Percentiles rank a stretch among this genome's conserved stretches.
phyloP scores from a whole-genome alignment of 2,329 filamentous ascomycete genomes.

The Teratosphaeria destructans region DNA sequence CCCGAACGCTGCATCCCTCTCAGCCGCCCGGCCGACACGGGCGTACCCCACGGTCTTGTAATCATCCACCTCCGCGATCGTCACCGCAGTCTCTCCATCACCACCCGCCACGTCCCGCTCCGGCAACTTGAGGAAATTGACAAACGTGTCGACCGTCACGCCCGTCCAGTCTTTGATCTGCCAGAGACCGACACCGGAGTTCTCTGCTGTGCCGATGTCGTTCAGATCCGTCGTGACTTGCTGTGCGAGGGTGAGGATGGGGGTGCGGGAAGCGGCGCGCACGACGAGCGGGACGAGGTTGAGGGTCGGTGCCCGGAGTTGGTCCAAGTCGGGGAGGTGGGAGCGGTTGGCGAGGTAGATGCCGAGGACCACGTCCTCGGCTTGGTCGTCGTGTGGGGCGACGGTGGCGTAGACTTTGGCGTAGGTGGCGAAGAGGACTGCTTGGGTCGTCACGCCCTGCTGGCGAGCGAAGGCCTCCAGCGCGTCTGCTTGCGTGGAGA shows the following conservation, averaged over 20 bases:
- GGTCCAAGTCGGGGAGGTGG: constrained; percentile 40
- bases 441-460: constrained; percentile 57
- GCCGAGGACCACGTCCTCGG: constrained; percentile 52
- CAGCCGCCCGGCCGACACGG: not conserved
- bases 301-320: constrained; percentile 57
- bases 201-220: constrained; percentile 46
- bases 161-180: constrained; percentile 70
- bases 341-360: constrained; percentile 75
- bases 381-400: not conserved
- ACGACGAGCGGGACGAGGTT: constrained; percentile 67
- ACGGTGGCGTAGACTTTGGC: constrained; percentile 40
- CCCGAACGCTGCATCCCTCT: not conserved
- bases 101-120: constrained; percentile 11
- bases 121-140: constrained; percentile 66
- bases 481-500: constrained; percentile 26
- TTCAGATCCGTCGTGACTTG: constrained; percentile 59
- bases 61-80: constrained; percentile 16
- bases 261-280: constrained; percentile 16
- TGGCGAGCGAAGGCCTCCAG: constrained; percentile 37
- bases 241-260: constrained; percentile 43
- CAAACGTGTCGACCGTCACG: constrained; percentile 57
- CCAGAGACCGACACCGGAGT: constrained; percentile 52
- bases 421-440: constrained; percentile 64
- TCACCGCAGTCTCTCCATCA: constrained; percentile 5
- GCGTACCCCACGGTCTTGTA: constrained; percentile 5